These are phyloP conservation scores for Rhodomyrtus tomentosa DNA, from an alignment of 345 rosid species.

Conservation along the genomic window DNA sequence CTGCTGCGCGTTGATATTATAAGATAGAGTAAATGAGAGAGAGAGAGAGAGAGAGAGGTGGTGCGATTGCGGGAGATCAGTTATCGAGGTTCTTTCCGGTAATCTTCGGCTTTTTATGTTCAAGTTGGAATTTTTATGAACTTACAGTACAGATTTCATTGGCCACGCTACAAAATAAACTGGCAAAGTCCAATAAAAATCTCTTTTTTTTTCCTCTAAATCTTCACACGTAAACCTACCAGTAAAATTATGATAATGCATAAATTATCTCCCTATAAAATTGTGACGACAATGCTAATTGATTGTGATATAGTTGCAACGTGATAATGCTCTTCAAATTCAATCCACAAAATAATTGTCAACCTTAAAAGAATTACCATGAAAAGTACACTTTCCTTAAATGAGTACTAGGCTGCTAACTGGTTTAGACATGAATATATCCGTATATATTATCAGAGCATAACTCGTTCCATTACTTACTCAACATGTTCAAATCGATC, in stretches of 20 bases:
- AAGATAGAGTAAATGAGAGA: not conserved
- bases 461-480: not conserved
- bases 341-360: not conserved
- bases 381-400: not conserved
- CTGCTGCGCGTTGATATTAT: conserved; percentile 5
- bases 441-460: not conserved
- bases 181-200: not conserved
- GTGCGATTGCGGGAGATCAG: conserved; percentile 21
- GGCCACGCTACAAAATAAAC: not conserved
- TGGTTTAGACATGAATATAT: not conserved
- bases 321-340: not conserved
- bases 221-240: not conserved
- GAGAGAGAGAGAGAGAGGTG: not conserved
- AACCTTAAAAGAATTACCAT: not conserved
- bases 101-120: not conserved
- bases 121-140: not conserved
- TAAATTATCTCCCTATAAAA: not conserved
- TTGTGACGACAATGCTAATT: not conserved
- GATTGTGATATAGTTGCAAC: not conserved
- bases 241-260: not conserved
- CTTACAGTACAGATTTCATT: not conserved
- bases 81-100: not conserved
- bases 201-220: not conserved
- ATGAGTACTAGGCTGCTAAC: not conserved
- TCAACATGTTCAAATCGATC: no score